phyloP scores from a whole-genome alignment of 352 stramenopile genomes.

The Globisporangium cylindrosporum region DNA sequence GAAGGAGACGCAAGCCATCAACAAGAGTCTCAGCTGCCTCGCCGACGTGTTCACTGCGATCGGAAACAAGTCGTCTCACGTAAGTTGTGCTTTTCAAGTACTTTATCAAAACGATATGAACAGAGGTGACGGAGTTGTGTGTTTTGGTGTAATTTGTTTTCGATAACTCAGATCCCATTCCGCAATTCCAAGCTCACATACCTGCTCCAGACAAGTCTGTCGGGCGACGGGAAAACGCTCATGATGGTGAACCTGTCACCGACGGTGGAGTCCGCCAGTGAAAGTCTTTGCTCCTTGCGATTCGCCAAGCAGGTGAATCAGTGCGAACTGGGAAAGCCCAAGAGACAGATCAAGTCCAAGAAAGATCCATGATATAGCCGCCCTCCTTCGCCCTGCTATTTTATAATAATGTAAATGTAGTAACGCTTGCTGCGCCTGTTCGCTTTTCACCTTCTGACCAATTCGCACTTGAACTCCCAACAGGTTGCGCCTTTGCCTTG shows the following conservation, averaged over 20 bases:
- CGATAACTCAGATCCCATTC: slow-evolving; percentile 87
- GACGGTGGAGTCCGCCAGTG: slow-evolving; percentile 91
- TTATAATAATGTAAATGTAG: slow-evolving; percentile 28
- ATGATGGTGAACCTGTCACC: slow-evolving; percentile 99
- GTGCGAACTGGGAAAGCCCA: slow-evolving; percentile 96
- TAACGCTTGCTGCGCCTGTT: slow-evolving; percentile 8
- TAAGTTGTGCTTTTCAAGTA: slow-evolving; percentile 30
- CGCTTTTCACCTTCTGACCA: neutral
- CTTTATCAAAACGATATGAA: neutral
- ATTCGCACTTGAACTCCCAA: neutral
- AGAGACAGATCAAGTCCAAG: slow-evolving; percentile 85
- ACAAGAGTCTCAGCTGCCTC: slow-evolving; percentile 98
- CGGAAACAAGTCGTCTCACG: slow-evolving; percentile 93
- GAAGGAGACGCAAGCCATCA: slow-evolving; percentile 98
- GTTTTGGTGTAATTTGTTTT: neutral
- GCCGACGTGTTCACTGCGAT: slow-evolving; percentile 99
- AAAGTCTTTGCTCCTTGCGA: slow-evolving; percentile 97
- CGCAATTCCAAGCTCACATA: slow-evolving; percentile 99
- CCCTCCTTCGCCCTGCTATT: slow-evolving; percentile 17
- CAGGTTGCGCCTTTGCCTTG: neutral
- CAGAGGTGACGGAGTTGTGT: neutral
- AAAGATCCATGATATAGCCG: slow-evolving; percentile 27
- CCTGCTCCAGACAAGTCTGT: slow-evolving; percentile 96
- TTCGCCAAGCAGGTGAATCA: slow-evolving; percentile 97
- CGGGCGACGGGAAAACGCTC: slow-evolving; percentile 97